Base-by-base conservation (phyloP, 148 eudicot species). In the Gaultheria prostrata region DNA sequence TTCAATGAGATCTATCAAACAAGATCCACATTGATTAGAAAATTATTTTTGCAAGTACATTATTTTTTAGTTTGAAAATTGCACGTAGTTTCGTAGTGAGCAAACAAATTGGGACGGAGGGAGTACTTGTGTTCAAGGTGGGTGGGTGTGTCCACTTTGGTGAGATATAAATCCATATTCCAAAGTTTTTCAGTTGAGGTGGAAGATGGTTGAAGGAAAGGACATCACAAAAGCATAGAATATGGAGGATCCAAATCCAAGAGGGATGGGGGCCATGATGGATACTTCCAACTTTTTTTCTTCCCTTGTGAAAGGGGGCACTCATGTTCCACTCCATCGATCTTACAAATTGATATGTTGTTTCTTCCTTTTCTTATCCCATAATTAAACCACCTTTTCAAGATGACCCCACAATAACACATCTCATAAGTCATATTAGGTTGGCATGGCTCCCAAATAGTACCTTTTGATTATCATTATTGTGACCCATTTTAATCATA, bases 211-310 rank as follows among this genome's bases (percentile, higher is more conserved):
- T 80, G 69, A 53, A 73, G 59, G 45, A 73, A 57, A 72, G 78
- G 83, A 80, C 48, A 80, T 35, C 76, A 56, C 79, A 84, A 84
- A 79, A 51, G 76, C 72, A 84, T 79, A 26, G 86, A 84, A 80
- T 83, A 77, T 30, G 76, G 59, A 77, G 43, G 43, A 39, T 39
- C 43, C 43, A 39, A 74, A 77, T 78, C 51, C 24, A 65, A 67
- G 73, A 74, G 10, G 12, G 45, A 80, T 77, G 26, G 17, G 82
- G 75, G 43, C 80, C 84, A 85, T 82, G 83, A 79, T 84, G 72
- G 59, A 69, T 74, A 77, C 39, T 80, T 53, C 77, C 32, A 14
- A 76, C 77, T 50, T 85, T 76, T 76, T 85, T 24, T 28, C 81
- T 76, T 67, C 84, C 77, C 46, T 82, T 51, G 70, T 56, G 81